These are phyloP conservation scores for Sporothrix curviconia DNA, from an alignment of 2,329 filamentous ascomycete genomes.

Conservation along the genomic window DNA sequence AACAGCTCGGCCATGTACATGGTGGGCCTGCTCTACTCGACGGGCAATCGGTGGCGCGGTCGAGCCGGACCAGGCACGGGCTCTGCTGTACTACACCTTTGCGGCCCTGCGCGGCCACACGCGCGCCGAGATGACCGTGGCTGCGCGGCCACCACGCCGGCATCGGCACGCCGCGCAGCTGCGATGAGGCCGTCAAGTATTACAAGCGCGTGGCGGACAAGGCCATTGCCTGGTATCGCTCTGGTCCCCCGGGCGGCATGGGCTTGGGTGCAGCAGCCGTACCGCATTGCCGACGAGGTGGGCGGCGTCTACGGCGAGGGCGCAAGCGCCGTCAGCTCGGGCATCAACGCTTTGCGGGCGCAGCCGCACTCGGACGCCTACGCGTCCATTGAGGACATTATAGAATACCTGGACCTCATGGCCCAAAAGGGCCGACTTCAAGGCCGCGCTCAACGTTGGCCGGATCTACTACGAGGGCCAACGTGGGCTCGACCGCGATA, in stretches of 20 bases:
- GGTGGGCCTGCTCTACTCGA: slow-evolving; percentile 92
- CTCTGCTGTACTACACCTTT: slow-evolving; percentile 89
- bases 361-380: slow-evolving; percentile 72
- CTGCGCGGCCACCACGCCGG: slow-evolving; percentile 78
- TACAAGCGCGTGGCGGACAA: slow-evolving; percentile 94
- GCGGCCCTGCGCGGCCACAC: slow-evolving; percentile 78
- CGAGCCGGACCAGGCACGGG: slow-evolving; percentile 79
- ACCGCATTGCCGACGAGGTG: slow-evolving; percentile 79
- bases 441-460: slow-evolving; percentile 78
- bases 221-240: slow-evolving; percentile 78
- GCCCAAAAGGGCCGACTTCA: slow-evolving; percentile 83
- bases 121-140: slow-evolving; percentile 87
- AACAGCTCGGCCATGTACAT: slow-evolving; percentile 94
- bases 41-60: slow-evolving; percentile 78
- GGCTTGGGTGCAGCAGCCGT: slow-evolving; percentile 69
- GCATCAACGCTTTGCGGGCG: slow-evolving; percentile 69
- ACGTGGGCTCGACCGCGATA: slow-evolving; percentile 64
- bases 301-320: slow-evolving; percentile 95
- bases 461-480: slow-evolving; percentile 85
- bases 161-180: slow-evolving; percentile 78
- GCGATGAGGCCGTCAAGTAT: slow-evolving; percentile 75
- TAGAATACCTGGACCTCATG: slow-evolving; percentile 89
- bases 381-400: slow-evolving; percentile 82
- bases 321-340: slow-evolving; percentile 82
- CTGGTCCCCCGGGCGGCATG: slow-evolving; percentile 83